Percentiles rank a stretch among this genome's conserved stretches.
phyloP scores from a whole-genome alignment of 2,329 filamentous ascomycete genomes.

The Curvularia verruculosa region DNA sequence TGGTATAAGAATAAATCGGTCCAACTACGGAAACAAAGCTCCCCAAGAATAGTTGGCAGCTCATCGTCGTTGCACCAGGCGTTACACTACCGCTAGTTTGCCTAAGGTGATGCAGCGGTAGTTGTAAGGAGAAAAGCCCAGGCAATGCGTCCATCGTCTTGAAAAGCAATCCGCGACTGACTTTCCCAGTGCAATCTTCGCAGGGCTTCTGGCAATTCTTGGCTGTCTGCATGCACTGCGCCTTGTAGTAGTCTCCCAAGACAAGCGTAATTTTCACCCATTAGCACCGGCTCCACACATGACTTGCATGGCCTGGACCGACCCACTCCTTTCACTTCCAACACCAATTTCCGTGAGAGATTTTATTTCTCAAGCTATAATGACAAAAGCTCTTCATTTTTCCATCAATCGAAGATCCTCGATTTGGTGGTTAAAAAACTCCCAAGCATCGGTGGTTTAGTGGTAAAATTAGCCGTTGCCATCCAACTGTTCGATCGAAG shows the following conservation, averaged over 20 bases:
- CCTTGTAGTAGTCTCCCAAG: not conserved
- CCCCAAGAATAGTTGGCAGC: no score
- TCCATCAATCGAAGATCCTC: not conserved
- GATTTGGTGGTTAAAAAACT: not conserved
- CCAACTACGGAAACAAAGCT: no score
- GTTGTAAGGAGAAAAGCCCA: not conserved
- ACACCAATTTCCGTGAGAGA: no score
- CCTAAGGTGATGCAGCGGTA: not conserved
- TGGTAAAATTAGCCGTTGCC: constrained; percentile 27
- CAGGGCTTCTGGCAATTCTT: no score
- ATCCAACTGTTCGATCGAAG: not conserved
- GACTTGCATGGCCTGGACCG: not conserved
- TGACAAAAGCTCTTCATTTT: constrained; percentile 8
- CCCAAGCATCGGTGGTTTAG: constrained; percentile 22
- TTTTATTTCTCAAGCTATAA: no score
- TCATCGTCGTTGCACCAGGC: no score
- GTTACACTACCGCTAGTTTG: not conserved
- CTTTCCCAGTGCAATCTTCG: no score
- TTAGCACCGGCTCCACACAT: not conserved
- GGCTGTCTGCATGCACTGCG: not conserved
- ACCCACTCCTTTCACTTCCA: not conserved
- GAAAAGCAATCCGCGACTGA: not conserved
- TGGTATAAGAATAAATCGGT: no score
- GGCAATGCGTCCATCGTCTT: not conserved
- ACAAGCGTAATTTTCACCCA: not conserved